These are phyloP conservation scores for Suillus luteus DNA, from an alignment of 768 basidiomycete genomes.

Conservation along the genomic window DNA sequence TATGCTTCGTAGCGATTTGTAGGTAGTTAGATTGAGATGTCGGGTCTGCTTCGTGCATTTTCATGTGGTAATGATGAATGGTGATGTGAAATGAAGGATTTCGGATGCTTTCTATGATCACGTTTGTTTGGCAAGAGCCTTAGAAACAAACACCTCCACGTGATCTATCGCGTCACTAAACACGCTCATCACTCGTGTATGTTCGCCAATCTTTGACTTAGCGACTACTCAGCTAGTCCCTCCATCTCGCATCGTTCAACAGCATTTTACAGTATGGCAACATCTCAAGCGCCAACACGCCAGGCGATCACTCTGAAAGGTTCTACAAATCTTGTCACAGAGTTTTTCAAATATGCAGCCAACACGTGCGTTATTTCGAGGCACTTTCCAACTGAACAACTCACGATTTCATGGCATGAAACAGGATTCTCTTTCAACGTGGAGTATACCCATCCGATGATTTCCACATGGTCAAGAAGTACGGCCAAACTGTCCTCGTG, in stretches of 20 bases:
- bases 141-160: slow-evolving; percentile 19
- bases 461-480: slow-evolving; percentile 99
- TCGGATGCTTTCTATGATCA: neutral
- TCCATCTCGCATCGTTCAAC: neutral
- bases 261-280: slow-evolving; percentile 35
- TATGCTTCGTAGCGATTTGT: slow-evolving; percentile 47
- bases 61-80: neutral
- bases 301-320: slow-evolving; percentile 95
- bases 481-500: slow-evolving; percentile 92
- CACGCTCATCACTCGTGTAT: slow-evolving; percentile 2
- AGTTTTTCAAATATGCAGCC: slow-evolving; percentile 99
- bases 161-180: slow-evolving; percentile 18
- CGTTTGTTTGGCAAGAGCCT: slow-evolving; percentile 19
- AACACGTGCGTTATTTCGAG: slow-evolving; percentile 71
- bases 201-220: neutral
- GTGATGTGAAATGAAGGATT: neutral
- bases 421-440: slow-evolving; percentile 92
- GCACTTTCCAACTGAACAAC: neutral
- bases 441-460: slow-evolving; percentile 98
- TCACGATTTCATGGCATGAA: neutral
- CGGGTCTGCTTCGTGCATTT: slow-evolving; percentile 34
- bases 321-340: slow-evolving; percentile 89
- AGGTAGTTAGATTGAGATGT: slow-evolving; percentile 62
- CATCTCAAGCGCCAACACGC: slow-evolving; percentile 50
- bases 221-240: neutral